Conservation (phyloP, 768 basidiomycete genomes). For the Mycena rebaudengoi region DNA sequence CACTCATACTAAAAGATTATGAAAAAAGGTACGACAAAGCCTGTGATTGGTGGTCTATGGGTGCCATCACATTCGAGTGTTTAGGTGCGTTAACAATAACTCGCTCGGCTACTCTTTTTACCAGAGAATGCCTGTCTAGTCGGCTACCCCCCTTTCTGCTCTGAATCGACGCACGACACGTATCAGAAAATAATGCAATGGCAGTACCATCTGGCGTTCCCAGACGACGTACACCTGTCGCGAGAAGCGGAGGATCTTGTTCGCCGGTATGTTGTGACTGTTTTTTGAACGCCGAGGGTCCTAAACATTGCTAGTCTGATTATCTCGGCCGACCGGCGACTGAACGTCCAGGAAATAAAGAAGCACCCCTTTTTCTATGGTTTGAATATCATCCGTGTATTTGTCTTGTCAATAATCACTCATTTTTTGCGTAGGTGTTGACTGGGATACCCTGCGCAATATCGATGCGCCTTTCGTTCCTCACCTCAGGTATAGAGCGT, state of each 20-base stretch:
- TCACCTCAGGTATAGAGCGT: constrained; percentile 57
- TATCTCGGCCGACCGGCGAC: constrained; percentile 80
- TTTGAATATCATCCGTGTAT: not conserved
- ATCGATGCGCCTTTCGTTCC: constrained; percentile 99
- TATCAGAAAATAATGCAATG: constrained; percentile 99
- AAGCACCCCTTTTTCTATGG: constrained; percentile 94
- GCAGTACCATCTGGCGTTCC: constrained; percentile 86
- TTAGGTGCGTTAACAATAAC: too few species aligned
- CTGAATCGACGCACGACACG: constrained; percentile 95
- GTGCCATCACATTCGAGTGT: constrained; percentile 99
- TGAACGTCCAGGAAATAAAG: constrained; percentile 89
- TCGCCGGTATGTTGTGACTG: constrained; percentile 61
- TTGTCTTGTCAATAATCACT: not conserved
- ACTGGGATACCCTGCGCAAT: constrained; percentile 86
- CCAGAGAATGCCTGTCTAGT: too few species aligned
- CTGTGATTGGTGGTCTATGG: constrained; percentile 99
- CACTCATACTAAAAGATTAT: too few species aligned
- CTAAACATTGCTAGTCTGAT: constrained; percentile 66
- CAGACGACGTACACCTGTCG: constrained; percentile 94
- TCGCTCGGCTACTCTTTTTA: too few species aligned
- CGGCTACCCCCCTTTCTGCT: constrained; percentile 90
- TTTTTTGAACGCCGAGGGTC: not conserved
- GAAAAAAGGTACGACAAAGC: constrained; percentile 98
- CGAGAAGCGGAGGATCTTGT: constrained; percentile 92
- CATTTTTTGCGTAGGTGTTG: constrained; percentile 54